These are phyloP conservation scores for Starmerella powellii DNA, from an alignment of 805 yeast species.

Conservation along the genomic window DNA sequence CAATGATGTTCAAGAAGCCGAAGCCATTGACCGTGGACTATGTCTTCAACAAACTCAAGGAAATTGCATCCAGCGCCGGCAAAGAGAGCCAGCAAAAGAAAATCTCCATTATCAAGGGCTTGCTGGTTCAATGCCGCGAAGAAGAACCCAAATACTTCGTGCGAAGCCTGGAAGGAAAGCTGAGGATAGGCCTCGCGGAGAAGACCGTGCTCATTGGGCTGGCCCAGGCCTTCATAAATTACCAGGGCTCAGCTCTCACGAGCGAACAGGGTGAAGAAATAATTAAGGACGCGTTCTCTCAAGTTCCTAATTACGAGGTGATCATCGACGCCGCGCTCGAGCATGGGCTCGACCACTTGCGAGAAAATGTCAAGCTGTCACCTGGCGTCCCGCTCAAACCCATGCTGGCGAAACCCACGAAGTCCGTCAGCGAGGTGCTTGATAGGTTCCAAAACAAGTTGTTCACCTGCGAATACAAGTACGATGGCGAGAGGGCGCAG, in stretches of 20 bases:
- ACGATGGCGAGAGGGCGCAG: slow-evolving; percentile 97
- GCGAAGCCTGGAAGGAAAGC: slow-evolving; percentile 81
- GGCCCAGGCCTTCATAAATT: slow-evolving; percentile 66
- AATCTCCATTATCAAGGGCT: slow-evolving; percentile 62
- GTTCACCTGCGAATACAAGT: slow-evolving; percentile 92
- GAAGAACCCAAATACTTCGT: slow-evolving; percentile 83
- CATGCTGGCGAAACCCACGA: slow-evolving; percentile 96
- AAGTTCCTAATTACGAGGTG: slow-evolving; percentile 78
- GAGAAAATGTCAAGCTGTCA: slow-evolving; percentile 56
- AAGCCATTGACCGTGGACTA: slow-evolving; percentile 57
- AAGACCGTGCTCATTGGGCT: slow-evolving; percentile 76
- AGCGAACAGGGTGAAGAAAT: slow-evolving; percentile 30
- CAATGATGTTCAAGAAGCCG: slow-evolving; percentile 80
- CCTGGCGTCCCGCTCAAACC: slow-evolving; percentile 96
- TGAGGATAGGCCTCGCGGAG: slow-evolving; percentile 88
- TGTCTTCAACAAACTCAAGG: slow-evolving; percentile 63
- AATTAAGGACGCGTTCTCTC: slow-evolving; percentile 76
- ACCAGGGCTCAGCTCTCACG: slow-evolving; percentile 35
- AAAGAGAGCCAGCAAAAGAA: slow-evolving; percentile 70
- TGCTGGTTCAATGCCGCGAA: slow-evolving; percentile 76
- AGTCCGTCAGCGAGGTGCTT: slow-evolving; percentile 79
- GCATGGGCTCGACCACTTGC: slow-evolving; percentile 54
- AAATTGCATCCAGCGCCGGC: slow-evolving; percentile 70
- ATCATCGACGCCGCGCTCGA: slow-evolving; percentile 54
- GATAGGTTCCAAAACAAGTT: slow-evolving; percentile 75